Percentiles rank a stretch among this genome's conserved stretches.
Evolutionary conservation across 164 flowering plant species (phyloP).

Genomic region (Umbellularia californica): DNA sequence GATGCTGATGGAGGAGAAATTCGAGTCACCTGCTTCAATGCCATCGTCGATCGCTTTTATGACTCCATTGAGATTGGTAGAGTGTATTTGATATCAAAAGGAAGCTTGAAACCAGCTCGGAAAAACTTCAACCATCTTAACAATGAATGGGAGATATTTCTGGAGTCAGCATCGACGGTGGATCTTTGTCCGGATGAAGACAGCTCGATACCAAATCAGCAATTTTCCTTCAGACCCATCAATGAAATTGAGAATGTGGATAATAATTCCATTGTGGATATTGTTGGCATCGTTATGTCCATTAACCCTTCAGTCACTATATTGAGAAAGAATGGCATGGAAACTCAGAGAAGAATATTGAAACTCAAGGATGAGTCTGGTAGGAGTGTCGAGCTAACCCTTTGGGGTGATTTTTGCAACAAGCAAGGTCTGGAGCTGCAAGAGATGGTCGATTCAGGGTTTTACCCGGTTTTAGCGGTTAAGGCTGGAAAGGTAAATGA

Average conservation of each 20-base stretch:
- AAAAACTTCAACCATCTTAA: slow-evolving; percentile 94
- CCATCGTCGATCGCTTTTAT: slow-evolving; percentile 83
- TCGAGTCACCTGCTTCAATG: slow-evolving; percentile 93
- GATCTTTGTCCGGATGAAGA: slow-evolving; percentile 87
- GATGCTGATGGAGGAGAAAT: slow-evolving; percentile 98
- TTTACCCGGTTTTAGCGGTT: slow-evolving; percentile 76
- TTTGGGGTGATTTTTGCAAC: slow-evolving; percentile 97
- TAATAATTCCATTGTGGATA: slow-evolving; percentile 72
- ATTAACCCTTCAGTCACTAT: slow-evolving; percentile 84
- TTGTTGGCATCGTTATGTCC: slow-evolving; percentile 72
- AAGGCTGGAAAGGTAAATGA: slow-evolving; percentile 90
- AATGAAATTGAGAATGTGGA: slow-evolving; percentile 76
- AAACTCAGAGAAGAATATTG: slow-evolving; percentile 82
- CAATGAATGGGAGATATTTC: slow-evolving; percentile 89
- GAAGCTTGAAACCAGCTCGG: slow-evolving; percentile 87
- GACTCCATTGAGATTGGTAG: slow-evolving; percentile 74
- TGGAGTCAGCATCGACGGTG: slow-evolving; percentile 74
- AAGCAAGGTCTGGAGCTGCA: slow-evolving; percentile 83
- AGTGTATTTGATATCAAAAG: slow-evolving; percentile 89
- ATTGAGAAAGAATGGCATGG: slow-evolving; percentile 93
- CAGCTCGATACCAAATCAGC: slow-evolving; percentile 78
- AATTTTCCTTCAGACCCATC: slow-evolving; percentile 75
- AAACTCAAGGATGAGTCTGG: slow-evolving; percentile 79
- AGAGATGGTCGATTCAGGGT: slow-evolving; percentile 67
- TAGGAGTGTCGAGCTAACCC: slow-evolving; percentile 69